Percentiles rank a stretch among this genome's conserved stretches.
Evolutionary conservation across 129 eudicot species (phyloP).

Genomic region (Pittosporum tobira): DNA sequence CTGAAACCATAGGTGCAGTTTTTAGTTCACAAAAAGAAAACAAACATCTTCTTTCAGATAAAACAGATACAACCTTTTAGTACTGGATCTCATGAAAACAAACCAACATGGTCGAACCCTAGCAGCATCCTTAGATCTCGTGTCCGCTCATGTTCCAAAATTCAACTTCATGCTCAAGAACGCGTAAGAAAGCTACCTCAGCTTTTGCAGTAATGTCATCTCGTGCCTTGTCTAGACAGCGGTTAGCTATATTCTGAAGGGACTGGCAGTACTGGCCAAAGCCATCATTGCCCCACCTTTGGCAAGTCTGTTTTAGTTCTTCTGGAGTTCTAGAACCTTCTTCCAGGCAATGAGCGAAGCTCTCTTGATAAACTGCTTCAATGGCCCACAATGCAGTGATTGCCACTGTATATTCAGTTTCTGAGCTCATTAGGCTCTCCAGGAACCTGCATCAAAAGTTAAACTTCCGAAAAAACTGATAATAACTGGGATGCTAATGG

Average conservation of each 20-base stretch:
- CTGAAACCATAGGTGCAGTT: too few species aligned
- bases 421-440: not conserved
- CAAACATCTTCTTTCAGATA: too few species aligned
- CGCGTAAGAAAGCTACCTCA: constrained; percentile 22
- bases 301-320: constrained; percentile 68
- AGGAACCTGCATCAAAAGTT: constrained; percentile 1
- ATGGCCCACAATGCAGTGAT: constrained; percentile 80
- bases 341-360: constrained; percentile 84
- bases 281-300: constrained; percentile 74
- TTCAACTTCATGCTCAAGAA: constrained; percentile 43
- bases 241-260: constrained; percentile 30
- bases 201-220: constrained; percentile 26
- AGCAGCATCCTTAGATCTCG: constrained; percentile 6
- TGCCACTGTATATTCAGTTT: constrained; percentile 23
- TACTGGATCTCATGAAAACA: too few species aligned
- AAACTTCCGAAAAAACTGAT: not conserved
- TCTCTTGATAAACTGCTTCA: constrained; percentile 71
- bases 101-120: too few species aligned
- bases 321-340: constrained; percentile 47
- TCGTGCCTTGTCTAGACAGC: constrained; percentile 28
- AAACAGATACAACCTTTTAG: too few species aligned
- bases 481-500: not conserved
- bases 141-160: constrained; percentile 60
- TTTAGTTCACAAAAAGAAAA: too few species aligned
- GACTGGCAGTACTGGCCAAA: constrained; percentile 56